Conservation (phyloP, 2,329 filamentous ascomycete genomes). For the Colletotrichum tabaci region DNA sequence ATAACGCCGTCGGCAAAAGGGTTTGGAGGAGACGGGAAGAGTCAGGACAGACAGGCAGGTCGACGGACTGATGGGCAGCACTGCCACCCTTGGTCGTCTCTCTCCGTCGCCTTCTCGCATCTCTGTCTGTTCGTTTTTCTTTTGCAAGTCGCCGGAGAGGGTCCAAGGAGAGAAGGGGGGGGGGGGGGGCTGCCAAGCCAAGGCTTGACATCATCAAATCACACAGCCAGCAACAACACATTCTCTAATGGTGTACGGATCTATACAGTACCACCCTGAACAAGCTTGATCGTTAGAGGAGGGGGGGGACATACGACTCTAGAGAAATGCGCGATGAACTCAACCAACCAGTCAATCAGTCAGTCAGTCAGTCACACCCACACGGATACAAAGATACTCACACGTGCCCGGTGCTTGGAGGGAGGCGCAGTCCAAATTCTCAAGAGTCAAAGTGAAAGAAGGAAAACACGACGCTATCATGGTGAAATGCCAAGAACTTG, state of each 20-base stretch:
- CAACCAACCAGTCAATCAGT: background rate
- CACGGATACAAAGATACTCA: constrained; percentile 1
- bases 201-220: constrained; percentile 37
- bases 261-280: background rate
- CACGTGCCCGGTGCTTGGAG: constrained; percentile 11
- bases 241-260: too few species aligned
- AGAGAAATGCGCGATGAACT: constrained; percentile 15
- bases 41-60: too few species aligned
- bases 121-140: constrained; percentile 1
- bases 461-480: background rate
- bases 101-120: constrained; percentile 8
- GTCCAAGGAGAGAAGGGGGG: background rate
- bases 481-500: constrained; percentile 13
- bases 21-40: background rate
- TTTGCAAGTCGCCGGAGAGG: background rate
- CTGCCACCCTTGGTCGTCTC: constrained; percentile 33
- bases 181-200: constrained; percentile 24
- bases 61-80: constrained; percentile 13
- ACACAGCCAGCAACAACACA: constrained; percentile 2
- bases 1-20: background rate
- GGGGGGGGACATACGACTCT: background rate
- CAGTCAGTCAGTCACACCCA: constrained; percentile 18
- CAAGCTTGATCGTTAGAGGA: background rate
- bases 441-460: background rate
- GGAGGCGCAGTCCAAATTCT: too few species aligned